phyloP scores from a whole-genome alignment of 108 stramenopile species.

The Cyclotella cryptica region DNA sequence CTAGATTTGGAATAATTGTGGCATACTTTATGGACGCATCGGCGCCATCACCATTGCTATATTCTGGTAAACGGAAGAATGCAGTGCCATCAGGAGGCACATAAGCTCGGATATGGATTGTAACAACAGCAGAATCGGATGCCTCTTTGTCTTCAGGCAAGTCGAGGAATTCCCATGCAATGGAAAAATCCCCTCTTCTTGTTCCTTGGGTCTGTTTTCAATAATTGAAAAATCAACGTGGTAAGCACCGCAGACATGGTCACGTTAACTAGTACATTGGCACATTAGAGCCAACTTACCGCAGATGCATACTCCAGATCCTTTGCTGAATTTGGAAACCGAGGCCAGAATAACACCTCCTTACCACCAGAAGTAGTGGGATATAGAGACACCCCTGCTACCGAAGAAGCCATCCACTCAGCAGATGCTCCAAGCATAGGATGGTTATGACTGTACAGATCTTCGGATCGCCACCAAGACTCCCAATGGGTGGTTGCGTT shows the following conservation, averaged over 20 bases:
- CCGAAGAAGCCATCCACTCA: constrained; percentile 59
- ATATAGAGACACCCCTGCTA: constrained; percentile 50
- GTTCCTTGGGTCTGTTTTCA: constrained; percentile 42
- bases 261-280: background rate
- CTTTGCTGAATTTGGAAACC: constrained; percentile 48
- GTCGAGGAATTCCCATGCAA: constrained; percentile 46
- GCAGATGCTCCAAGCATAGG: constrained; percentile 62
- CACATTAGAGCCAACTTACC: background rate
- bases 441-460: constrained; percentile 59
- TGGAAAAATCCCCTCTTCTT: constrained; percentile 49
- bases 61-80: constrained; percentile 46
- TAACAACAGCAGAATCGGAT: constrained; percentile 30
- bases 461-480: constrained; percentile 57
- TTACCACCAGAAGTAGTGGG: constrained; percentile 41
- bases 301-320: constrained; percentile 39
- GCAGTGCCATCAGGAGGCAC: constrained; percentile 52
- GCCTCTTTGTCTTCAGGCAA: constrained; percentile 9
- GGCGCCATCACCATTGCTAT: constrained; percentile 48
- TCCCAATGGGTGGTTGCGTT: constrained; percentile 70
- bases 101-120: constrained; percentile 42
- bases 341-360: constrained; percentile 49
- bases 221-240: no score
- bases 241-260: background rate
- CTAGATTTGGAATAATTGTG: constrained; percentile 29
- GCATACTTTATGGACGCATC: constrained; percentile 44